Evolutionary conservation across 2,329 filamentous ascomycete species (phyloP).

Genomic region (Chaetomium olivaceum): DNA sequence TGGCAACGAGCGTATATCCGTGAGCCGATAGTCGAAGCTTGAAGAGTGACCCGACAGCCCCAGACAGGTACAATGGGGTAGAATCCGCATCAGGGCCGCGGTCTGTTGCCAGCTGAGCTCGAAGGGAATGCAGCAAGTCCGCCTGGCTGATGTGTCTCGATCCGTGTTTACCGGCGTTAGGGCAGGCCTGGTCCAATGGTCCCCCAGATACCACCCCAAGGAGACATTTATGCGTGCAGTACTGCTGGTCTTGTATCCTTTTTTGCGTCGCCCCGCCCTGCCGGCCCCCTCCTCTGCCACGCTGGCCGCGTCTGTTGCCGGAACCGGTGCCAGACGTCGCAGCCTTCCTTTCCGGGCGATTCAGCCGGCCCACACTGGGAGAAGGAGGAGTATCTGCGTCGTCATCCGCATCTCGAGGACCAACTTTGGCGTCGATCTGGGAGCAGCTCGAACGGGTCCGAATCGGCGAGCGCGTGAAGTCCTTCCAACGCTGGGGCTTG

Average conservation of each 20-base stretch:
- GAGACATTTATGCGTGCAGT: constrained; percentile 37
- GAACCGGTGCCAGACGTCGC: constrained; percentile 15
- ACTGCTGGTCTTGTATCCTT: constrained; percentile 34
- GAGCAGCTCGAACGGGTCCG: constrained; percentile 35
- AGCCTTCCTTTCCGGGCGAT: constrained; percentile 20
- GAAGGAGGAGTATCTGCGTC: constrained; percentile 29
- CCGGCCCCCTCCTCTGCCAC: constrained; percentile 14
- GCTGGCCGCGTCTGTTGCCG: constrained; percentile 15
- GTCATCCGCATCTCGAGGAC: constrained; percentile 22
- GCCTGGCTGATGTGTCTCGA: constrained; percentile 31
- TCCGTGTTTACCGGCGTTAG: constrained; percentile 33
- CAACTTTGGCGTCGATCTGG: constrained; percentile 12
- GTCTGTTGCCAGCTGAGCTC: constrained; percentile 37
- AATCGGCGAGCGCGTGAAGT: constrained; percentile 37
- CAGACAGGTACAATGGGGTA: constrained; percentile 36
- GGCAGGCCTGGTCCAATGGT: constrained; percentile 36
- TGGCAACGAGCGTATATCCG: constrained; percentile 44
- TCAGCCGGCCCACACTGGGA: constrained; percentile 17
- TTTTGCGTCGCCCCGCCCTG: constrained; percentile 14
- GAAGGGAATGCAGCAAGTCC: constrained; percentile 36
- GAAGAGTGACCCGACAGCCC: constrained; percentile 39
- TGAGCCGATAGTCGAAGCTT: constrained; percentile 41
- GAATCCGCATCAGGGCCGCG: constrained; percentile 37
- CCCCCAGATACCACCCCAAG: constrained; percentile 30
- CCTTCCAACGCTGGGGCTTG: constrained; percentile 36